These are phyloP conservation scores for Suillus bovinus DNA, from an alignment of 768 basidiomycete genomes.

Conservation along the genomic window DNA sequence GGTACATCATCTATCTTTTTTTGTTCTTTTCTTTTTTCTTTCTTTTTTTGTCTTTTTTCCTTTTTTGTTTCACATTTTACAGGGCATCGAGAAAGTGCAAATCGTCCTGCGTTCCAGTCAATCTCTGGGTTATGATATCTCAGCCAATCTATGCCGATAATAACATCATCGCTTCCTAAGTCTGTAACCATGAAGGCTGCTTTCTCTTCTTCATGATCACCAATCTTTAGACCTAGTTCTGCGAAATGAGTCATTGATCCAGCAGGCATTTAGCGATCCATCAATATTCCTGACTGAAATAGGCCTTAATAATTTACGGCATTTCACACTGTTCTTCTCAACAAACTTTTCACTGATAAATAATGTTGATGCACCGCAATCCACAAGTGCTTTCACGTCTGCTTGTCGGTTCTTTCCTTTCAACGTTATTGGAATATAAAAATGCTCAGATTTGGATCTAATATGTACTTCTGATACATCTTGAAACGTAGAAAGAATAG, in stretches of 20 bases:
- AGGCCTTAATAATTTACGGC: background rate
- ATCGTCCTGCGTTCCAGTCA: background rate
- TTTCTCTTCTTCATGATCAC: background rate
- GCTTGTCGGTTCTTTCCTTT: background rate
- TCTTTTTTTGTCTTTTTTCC: background rate
- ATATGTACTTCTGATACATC: too few relatives aligned
- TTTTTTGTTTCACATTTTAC: background rate
- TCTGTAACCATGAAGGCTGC: background rate
- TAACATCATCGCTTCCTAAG: background rate
- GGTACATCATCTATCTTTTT: background rate
- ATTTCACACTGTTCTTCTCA: fast-evolving
- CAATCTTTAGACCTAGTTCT: background rate
- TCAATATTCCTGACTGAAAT: background rate
- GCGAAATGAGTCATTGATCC: background rate
- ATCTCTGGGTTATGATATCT: background rate
- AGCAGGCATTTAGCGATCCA: background rate
- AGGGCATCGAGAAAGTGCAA: background rate
- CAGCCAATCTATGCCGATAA: background rate
- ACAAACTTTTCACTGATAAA: background rate
- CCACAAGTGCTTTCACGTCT: background rate
- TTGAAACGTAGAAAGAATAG: too few relatives aligned
- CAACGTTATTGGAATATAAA: background rate
- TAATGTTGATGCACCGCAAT: background rate
- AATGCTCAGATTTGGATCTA: background rate
- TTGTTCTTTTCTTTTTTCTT: background rate